Evolutionary conservation across 768 basidiomycete species (phyloP), one percentile per base, ranked within the genome.

Genomic region (Hericium rajendrae): DNA sequence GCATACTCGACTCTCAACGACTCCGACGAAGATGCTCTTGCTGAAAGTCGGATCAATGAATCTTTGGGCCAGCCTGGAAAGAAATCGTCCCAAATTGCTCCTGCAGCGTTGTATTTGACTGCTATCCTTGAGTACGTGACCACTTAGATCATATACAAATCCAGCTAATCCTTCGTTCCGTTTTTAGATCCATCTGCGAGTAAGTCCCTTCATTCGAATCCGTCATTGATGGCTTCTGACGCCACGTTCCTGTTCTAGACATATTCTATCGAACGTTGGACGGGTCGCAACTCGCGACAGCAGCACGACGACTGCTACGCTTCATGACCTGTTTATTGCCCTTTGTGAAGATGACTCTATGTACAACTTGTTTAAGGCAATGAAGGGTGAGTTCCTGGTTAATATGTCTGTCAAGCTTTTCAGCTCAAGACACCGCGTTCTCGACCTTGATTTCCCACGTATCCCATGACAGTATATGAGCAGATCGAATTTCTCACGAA

Each of bases 281-380:
- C 80, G 87, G 32, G 91, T 97, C 24, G 85, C 86, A 13, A 83
- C 89, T 48, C 83, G 93, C 55, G 91, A 94, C 69, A 90, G 91
- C 62, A 86, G 87, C 65, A 81, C 86, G 51, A 79, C 85, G 3
- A 74, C 73, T 22, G 94, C 93, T 22, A 85, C 82, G 10, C 76
- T 82, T 9, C 83, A 89, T 59, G 93, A 97, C 69, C 73, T 97
- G 48, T 94, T 92, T 68, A 78, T 84, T 16, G 92, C 92, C 0
- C 76, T 97, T 15, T 93, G 91, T 60, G 94, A 97, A 71, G 94
- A 97, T 70, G 85, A 90, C 62, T 76, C 84, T 51, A 81, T 95
- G 51, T 97, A 92, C 72, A 81, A 80, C 26, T 77, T 89, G 58
- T 94, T 94, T 73, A 90, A 84, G 71, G 77, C 80, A 22, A 89